Conservation (phyloP, 2,329 filamentous ascomycete genomes). For the Penicillium occitanis region DNA sequence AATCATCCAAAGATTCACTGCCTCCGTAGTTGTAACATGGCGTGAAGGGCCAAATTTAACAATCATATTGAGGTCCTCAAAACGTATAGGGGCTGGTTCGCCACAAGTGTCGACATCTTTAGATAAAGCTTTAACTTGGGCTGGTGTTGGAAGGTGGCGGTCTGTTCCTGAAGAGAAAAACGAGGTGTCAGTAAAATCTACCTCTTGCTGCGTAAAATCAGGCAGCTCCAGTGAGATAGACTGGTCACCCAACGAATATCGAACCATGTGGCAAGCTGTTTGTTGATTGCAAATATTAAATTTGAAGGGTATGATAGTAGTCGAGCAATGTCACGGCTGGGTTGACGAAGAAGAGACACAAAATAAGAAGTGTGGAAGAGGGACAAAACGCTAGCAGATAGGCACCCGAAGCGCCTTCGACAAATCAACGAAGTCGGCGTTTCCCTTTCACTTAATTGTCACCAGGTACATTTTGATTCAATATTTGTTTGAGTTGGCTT, state of each 20-base stretch:
- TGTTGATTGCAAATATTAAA: not conserved
- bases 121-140: not conserved
- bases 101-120: not conserved
- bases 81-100: not conserved
- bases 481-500: too few species aligned
- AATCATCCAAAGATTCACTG: conserved; percentile 1
- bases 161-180: not conserved
- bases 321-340: not conserved
- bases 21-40: not conserved
- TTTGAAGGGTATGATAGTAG: not conserved
- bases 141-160: not conserved
- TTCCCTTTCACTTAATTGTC: not conserved
- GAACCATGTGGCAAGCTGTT: not conserved
- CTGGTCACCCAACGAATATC: not conserved
- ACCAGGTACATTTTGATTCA: not conserved
- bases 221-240: not conserved
- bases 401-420: too few species aligned
- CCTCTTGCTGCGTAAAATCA: not conserved
- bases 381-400: not conserved
- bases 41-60: conserved; percentile 4
- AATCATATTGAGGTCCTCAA: not conserved
- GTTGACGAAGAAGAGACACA: not conserved
- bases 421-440: not conserved
- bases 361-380: too few species aligned
- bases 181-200: not conserved